Base-by-base conservation (phyloP, 768 basidiomycete species). In the Macrolepiota fuliginosa region DNA sequence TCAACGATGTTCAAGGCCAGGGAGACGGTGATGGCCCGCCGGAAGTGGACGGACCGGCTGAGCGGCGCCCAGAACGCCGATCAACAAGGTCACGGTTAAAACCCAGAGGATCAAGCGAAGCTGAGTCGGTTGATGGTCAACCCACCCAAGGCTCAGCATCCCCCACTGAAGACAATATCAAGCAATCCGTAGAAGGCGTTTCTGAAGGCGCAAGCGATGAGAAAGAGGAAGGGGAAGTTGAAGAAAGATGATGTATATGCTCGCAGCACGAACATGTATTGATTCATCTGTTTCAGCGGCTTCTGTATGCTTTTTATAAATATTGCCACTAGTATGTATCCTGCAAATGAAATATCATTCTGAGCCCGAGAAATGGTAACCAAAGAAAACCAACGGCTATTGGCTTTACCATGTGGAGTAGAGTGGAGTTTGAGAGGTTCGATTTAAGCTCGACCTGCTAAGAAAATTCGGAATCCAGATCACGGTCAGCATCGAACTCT, bases 21-120 rank as follows among this genome's bases (percentile, higher is more conserved):
- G 49, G 45, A 11, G 57, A 58, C 3, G 52, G 40, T 25, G 59
- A 61, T 54, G 59, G 29, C 29, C 40, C 50, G 19, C 51, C 52
- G 52, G 59, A 54, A 37, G 53, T 35, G 11, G 59, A 54, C 59
- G 59, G 49, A 9, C 50, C 50, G 58, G 58, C 24, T 4, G 58
- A 60, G 27, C 58, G 40, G 1, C 58, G 59, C 24, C 40, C 59
- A 4, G 59, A 61, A 19, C 59, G 59, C 40, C 59, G 52, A n/a
- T 61, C 59, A 36, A 61, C 59, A 17, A 51, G 59, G 51, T 61
- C 59, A 4, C 51, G 59, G 2, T 22, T 40, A 22, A 53, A 53
- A 37, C 59, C 19, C 25, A 42, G 59, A 24, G 51, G 42, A 11
- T 61, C 59, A 11, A 61, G 59, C 29, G 59, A 61, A 13, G 24